Evolutionary conservation across 352 stramenopile genomes (phyloP).

Genomic region (Globisporangium cederbergense): DNA sequence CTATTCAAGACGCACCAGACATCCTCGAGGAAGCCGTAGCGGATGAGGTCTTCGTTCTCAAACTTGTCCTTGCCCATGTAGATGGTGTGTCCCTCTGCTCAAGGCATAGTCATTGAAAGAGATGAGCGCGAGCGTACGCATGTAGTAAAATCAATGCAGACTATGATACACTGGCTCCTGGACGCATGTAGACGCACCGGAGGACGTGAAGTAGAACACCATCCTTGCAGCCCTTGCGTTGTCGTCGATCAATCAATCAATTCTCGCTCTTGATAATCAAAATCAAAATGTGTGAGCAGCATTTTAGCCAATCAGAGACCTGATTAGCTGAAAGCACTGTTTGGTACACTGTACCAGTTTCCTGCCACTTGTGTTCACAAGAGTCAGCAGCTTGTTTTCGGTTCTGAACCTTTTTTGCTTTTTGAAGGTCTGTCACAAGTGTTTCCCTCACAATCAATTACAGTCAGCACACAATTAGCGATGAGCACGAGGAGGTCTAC

Average conservation of each 20-base stretch:
- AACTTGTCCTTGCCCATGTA: slow-evolving; percentile 99
- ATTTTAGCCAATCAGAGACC: not conserved
- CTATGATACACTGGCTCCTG: not conserved
- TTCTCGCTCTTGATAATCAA: not conserved
- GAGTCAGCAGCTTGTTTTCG: not conserved
- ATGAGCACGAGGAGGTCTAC: not conserved
- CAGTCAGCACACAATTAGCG: not conserved
- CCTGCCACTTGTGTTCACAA: not conserved
- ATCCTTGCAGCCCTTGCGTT: slow-evolving; percentile 20
- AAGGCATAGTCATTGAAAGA: not conserved
- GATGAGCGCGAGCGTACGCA: not conserved
- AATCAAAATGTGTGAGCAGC: no score
- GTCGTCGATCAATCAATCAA: not conserved
- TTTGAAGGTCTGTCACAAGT: not conserved
- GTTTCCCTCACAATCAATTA: not conserved
- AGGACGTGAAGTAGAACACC: slow-evolving; percentile 86
- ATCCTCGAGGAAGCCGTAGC: slow-evolving; percentile 95
- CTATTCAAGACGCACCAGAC: slow-evolving; percentile 63
- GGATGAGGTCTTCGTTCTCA: slow-evolving; percentile 99
- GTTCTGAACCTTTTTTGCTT: not conserved
- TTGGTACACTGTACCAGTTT: not conserved
- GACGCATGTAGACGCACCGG: slow-evolving; percentile 33
- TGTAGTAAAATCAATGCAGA: not conserved
- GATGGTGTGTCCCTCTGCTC: slow-evolving; percentile 85
- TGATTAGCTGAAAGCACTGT: not conserved